Conservation (phyloP, 2,329 filamentous ascomycete genomes). For the Colletotrichum truncatum region DNA sequence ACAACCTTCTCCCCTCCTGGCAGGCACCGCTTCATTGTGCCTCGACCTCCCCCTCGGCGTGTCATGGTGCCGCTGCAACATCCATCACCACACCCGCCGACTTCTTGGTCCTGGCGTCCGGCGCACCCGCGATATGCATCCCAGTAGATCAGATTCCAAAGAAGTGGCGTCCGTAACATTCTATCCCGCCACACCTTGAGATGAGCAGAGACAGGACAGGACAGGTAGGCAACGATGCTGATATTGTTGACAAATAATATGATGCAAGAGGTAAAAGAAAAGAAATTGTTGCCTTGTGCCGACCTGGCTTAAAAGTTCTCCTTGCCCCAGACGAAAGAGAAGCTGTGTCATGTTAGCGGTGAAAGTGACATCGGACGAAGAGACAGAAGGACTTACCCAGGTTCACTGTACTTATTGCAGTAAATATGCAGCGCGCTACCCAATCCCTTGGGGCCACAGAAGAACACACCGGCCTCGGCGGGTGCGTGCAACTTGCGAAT, state of each 20-base stretch:
- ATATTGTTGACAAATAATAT: conserved; percentile 26
- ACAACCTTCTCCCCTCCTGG: not conserved
- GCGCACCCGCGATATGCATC: conserved; percentile 23
- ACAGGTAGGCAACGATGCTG: conserved; percentile 13
- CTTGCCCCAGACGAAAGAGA: conserved; percentile 75
- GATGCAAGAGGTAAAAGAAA: conserved; percentile 30
- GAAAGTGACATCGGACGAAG: not conserved
- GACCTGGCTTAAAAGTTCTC: conserved; percentile 66
- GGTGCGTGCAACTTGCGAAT: conserved; percentile 82
- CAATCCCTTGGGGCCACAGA: conserved; percentile 84
- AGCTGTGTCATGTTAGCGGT: conserved; percentile 48
- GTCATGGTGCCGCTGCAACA: not conserved
- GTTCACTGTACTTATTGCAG: conserved; percentile 89
- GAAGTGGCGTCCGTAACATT: not conserved
- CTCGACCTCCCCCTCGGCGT: not conserved
- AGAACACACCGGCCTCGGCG: conserved; percentile 81
- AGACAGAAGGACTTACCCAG: conserved; percentile 66
- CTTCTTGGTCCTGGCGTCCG: conserved; percentile 17
- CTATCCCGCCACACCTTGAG: not conserved
- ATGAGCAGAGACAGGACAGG: not conserved
- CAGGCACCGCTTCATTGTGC: not conserved
- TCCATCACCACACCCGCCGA: conserved; percentile 3
- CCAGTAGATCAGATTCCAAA: conserved; percentile 18
- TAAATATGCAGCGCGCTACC: conserved; percentile 82
- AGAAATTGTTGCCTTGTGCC: conserved; percentile 21